Percentiles rank a stretch among this genome's conserved stretches.
phyloP scores from a whole-genome alignment of 1,284 basidiomycete species.

The Apiotrichum gamsii region DNA sequence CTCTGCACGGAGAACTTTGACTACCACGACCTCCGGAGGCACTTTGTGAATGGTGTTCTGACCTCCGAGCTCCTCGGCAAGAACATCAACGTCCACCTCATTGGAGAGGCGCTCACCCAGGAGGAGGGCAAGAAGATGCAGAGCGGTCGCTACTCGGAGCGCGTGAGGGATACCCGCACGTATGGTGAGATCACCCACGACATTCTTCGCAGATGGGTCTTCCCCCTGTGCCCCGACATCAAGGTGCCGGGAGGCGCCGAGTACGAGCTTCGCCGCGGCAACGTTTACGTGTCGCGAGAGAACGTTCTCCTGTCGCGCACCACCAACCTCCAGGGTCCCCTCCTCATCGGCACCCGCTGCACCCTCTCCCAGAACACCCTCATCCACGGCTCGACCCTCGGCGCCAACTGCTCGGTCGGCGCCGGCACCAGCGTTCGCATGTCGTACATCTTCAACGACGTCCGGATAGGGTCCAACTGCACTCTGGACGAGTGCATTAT shows the following conservation, averaged over 20 bases:
- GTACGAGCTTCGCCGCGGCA: slow-evolving; percentile 77
- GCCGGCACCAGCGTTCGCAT: slow-evolving; percentile 60
- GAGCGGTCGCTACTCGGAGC: slow-evolving; percentile 73
- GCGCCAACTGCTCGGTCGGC: slow-evolving; percentile 75
- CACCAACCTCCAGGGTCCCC: slow-evolving; percentile 36
- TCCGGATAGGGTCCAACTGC: slow-evolving; percentile 68
- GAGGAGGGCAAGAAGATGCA: slow-evolving; percentile 8
- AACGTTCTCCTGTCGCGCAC: slow-evolving; percentile 70
- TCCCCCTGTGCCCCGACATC: slow-evolving; percentile 89
- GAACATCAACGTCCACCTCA: slow-evolving; percentile 83
- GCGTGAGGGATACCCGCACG: slow-evolving; percentile 79
- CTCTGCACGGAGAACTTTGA: slow-evolving; percentile 99
- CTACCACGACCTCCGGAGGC: slow-evolving; percentile 81
- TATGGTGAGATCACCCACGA: slow-evolving; percentile 90
- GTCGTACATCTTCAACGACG: slow-evolving; percentile 77
- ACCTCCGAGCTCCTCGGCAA: slow-evolving; percentile 94
- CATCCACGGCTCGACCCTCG: slow-evolving; percentile 59
- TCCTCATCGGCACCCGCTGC: slow-evolving; percentile 35
- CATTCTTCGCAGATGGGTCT: slow-evolving; percentile 85
- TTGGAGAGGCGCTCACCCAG: slow-evolving; percentile 48
- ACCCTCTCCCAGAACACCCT: slow-evolving; percentile 36
- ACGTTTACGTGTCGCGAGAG: slow-evolving; percentile 75
- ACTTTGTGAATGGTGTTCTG: slow-evolving; percentile 94
- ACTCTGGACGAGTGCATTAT: slow-evolving; percentile 63
- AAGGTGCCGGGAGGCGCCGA: slow-evolving; percentile 73